Percentiles rank a stretch among this genome's conserved stretches.
Evolutionary conservation across 2,329 filamentous ascomycete species (phyloP).

Genomic region (Exophiala sideris): DNA sequence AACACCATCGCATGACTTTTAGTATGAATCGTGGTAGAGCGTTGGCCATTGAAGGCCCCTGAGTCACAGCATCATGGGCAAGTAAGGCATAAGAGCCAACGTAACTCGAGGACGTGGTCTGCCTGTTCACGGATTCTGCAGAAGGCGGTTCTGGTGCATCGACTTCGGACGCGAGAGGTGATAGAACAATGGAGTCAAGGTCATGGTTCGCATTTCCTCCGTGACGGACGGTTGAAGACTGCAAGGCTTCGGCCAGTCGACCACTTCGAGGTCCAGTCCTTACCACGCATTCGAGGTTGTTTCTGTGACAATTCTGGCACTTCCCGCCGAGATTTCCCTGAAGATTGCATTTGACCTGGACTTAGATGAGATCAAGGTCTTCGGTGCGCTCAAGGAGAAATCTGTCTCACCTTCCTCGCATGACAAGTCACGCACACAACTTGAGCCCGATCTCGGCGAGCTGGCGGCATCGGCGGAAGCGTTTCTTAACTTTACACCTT

Average conservation of each 20-base stretch:
- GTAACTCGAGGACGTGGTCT: neutral
- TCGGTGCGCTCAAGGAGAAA: neutral
- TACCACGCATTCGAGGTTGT: conserved; percentile 5
- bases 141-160: neutral
- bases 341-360: conserved; percentile 4
- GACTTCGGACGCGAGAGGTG: neutral
- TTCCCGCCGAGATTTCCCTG: neutral
- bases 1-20: too few species aligned
- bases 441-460: conserved; percentile 1
- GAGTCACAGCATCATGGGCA: neutral
- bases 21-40: too few species aligned
- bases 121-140: neutral
- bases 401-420: conserved; percentile 1
- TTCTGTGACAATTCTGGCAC: conserved; percentile 3
- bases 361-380: neutral
- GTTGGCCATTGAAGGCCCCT: neutral
- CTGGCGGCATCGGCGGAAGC: too few species aligned
- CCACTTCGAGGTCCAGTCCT: neutral
- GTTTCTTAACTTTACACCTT: too few species aligned
- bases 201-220: neutral
- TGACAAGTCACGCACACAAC: conserved; percentile 5
- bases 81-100: conserved; percentile 4
- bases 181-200: neutral
- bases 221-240: neutral
- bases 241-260: neutral